Base-by-base conservation (phyloP, 169 alveolate genomes). In the Amoebophrya sp. region DNA sequence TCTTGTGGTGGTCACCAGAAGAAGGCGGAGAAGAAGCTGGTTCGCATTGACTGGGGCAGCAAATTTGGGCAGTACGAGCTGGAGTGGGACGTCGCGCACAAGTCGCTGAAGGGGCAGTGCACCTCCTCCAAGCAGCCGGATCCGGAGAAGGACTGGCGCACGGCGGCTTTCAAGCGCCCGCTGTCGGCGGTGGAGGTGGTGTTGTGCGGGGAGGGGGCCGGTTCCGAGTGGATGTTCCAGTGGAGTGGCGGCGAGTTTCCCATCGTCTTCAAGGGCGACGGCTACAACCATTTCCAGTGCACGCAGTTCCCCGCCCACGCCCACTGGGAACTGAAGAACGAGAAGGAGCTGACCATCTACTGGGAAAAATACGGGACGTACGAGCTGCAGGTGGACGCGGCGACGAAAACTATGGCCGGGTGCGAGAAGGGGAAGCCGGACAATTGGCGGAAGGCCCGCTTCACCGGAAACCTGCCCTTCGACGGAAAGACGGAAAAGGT, bases 261-360 rank as follows among this genome's bases (percentile, higher is more conserved):
- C 48, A 42, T 42, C 48, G 48, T 42, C 48, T 42, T 58, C 78
- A 16, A 16, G 39, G 4, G 78, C 78, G 78, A 58, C 78, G 78
- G 78, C 78, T 58, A 58, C 78, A 58, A 58, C 78, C 78, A 58
- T 29, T 58, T 58, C 78, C 78, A 58, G 78, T 58, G 78, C 78
- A 13, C 7, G 34, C 78, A 58, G 78, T 58, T 58, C 34, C 78
- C 78, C 78, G 78, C 78, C 7, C 78, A 58, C 78, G 78, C 78
- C 7, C 78, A 58, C 78, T 58, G 78, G 78, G 26, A 16, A 10
- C 78, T 58, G 78, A 29, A 16, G 26, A 29, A 16, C 26, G 78
- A 58, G 10, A n/a, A n/a, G 10, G 5, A 23, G 39, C 23, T 58
- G 26, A 58, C 29, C 78, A 58, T 58, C 78, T 58, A 13, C 23